Evolutionary conservation across 495 filamentous ascomycete species (phyloP).

Genomic region (Penicillium soppii): DNA sequence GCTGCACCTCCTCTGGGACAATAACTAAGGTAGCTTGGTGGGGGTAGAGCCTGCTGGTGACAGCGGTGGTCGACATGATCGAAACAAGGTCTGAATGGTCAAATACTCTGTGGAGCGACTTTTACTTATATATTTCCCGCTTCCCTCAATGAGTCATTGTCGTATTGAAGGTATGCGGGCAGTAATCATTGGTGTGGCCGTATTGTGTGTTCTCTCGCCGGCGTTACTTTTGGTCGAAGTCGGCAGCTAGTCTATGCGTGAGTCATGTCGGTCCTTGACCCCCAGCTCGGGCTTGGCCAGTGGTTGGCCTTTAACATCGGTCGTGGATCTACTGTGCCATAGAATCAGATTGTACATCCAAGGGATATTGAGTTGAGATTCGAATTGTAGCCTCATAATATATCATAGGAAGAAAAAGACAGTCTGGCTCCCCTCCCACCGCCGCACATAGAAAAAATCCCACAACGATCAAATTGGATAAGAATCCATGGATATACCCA

Average conservation of each 20-base stretch:
- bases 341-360: neutral
- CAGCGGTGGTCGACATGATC: neutral
- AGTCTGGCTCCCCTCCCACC: neutral
- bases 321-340: no score
- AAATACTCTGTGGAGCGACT: no score
- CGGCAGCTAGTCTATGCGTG: neutral
- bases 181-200: no score
- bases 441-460: neutral
- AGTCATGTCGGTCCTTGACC: no score
- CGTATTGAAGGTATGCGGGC: no score
- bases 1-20: constrained; percentile 4
- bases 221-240: neutral
- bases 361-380: neutral
- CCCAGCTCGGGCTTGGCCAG: no score
- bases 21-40: constrained; percentile 17
- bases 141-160: neutral
- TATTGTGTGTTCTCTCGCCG: no score
- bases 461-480: neutral
- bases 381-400: neutral
- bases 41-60: constrained; percentile 12
- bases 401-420: neutral
- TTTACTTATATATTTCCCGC: neutral
- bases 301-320: no score
- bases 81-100: neutral
- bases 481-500: neutral